These are phyloP conservation scores for Hirsutella minnesotensis DNA, from an alignment of 2,329 filamentous ascomycete genomes.

Conservation along the genomic window DNA sequence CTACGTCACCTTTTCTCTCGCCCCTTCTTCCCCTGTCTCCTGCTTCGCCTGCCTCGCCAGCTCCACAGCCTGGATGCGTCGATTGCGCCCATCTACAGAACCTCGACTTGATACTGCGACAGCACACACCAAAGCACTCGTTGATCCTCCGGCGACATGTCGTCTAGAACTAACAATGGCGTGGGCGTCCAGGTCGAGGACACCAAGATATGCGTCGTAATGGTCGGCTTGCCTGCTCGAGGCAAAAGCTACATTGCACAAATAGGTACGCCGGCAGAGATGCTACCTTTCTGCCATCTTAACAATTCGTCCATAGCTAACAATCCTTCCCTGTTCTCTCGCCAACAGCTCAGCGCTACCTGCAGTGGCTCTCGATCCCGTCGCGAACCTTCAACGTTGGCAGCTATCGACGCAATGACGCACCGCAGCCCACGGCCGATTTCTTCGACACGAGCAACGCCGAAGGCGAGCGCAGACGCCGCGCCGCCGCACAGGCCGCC, in stretches of 20 bases:
- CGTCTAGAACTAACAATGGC: conserved; percentile 43
- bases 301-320: background rate
- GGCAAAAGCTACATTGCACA: conserved; percentile 97
- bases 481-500: conserved; percentile 81
- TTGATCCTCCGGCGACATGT: conserved; percentile 21
- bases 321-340: background rate
- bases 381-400: conserved; percentile 96
- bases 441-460: conserved; percentile 90
- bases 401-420: conserved; percentile 81
- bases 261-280: conserved; percentile 53
- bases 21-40: background rate
- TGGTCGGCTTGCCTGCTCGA: conserved; percentile 91
- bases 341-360: conserved; percentile 69
- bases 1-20: background rate
- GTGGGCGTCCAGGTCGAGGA: conserved; percentile 82
- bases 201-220: conserved; percentile 93
- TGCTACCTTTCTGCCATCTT: background rate
- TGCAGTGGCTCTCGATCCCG: conserved; percentile 91
- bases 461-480: conserved; percentile 81
- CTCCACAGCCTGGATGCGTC: conserved; percentile 1
- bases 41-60: background rate
- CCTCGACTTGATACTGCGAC: conserved; percentile 4
- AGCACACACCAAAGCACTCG: conserved; percentile 3
- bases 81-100: background rate
- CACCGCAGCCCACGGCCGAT: conserved; percentile 80